Evolutionary conservation across 1,284 basidiomycete species (phyloP).

Genomic region (Ceratobasidium sp.): DNA sequence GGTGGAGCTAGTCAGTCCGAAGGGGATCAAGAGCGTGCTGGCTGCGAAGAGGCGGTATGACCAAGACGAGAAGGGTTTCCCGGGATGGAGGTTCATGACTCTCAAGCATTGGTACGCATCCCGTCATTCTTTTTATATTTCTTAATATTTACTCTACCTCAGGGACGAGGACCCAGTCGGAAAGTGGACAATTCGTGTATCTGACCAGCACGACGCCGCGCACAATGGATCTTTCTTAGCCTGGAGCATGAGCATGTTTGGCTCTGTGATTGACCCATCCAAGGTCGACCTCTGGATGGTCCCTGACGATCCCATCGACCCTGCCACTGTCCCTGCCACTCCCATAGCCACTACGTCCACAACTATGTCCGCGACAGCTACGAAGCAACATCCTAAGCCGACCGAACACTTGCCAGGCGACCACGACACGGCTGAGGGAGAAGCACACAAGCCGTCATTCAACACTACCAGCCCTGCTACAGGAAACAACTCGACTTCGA

Average conservation of each 20-base stretch:
- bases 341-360: conserved; percentile 53
- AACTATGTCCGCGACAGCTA: conserved; percentile 56
- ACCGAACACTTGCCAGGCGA: conserved; percentile 89
- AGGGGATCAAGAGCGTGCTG: conserved; percentile 87
- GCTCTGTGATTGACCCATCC: conserved; percentile 83
- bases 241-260: conserved; percentile 96
- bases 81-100: conserved; percentile 97
- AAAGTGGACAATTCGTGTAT: conserved; percentile 89
- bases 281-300: conserved; percentile 71
- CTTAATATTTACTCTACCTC: too few relatives aligned
- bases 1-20: conserved; percentile 90
- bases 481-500: conserved; percentile 38
- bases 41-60: conserved; percentile 82
- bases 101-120: conserved; percentile 93
- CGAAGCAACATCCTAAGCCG: conserved; percentile 81
- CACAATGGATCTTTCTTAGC: conserved; percentile 86
- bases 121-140: too few relatives aligned
- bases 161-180: conserved; percentile 96
- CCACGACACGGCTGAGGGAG: conserved; percentile 77
- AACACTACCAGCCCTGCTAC: conserved; percentile 54
- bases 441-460: conserved; percentile 76
- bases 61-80: conserved; percentile 77
- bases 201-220: conserved; percentile 75
- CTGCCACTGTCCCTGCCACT: conserved; percentile 53
- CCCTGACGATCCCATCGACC: conserved; percentile 55